Conservation (phyloP, 225 moss, liverwort and hornwort genomes). For the Rhytidiadelphus loreus region DNA sequence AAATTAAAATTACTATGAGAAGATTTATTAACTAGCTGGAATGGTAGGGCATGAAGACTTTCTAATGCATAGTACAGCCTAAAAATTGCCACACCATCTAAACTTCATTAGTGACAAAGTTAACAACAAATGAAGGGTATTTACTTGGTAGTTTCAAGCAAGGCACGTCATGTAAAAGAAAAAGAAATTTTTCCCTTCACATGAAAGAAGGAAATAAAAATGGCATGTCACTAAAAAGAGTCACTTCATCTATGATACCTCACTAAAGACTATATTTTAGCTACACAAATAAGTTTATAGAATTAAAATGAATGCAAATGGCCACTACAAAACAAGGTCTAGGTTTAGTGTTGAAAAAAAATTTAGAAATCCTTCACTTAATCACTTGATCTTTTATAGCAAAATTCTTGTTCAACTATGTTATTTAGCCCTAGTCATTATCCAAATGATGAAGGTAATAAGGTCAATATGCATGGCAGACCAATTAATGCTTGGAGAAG, state of each 20-base stretch:
- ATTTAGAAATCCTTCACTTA: not conserved
- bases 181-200: not conserved
- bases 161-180: rapidly evolving
- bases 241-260: rapidly evolving
- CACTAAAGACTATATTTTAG: not conserved
- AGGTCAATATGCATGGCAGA: not conserved
- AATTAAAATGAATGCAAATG: not conserved
- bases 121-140: not conserved
- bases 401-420: not conserved
- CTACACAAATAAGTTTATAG: not conserved
- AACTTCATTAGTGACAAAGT: rapidly evolving
- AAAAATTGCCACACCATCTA: too few species aligned
- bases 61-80: rapidly evolving
- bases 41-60: not conserved
- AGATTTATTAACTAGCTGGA: too few species aligned
- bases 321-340: not conserved
- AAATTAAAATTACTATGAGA: not conserved
- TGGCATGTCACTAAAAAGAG: not conserved
- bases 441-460: not conserved
- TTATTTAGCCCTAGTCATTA: not conserved
- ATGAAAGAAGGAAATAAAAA: not conserved
- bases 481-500: not conserved
- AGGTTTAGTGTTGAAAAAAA: not conserved
- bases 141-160: not conserved
- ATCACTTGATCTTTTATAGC: not conserved